Base-by-base conservation (phyloP, 768 basidiomycete species). In the Suillus occidentalis region DNA sequence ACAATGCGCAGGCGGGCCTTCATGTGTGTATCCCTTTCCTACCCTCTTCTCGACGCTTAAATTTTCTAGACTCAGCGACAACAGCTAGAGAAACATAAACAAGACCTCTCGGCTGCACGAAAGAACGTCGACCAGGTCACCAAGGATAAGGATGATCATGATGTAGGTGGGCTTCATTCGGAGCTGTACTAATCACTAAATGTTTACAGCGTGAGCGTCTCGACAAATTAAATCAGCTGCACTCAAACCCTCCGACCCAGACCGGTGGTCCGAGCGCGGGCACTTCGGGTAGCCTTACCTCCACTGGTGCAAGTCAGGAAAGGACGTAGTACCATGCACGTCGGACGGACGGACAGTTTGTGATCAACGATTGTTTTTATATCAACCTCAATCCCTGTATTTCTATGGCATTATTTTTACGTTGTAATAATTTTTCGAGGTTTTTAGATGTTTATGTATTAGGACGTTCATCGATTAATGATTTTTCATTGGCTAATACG, bases 1-100 rank as follows among this genome's bases (percentile, higher is more conserved):
- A 77, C 62, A 78, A 72, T 52, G 82, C 83, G 0, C 78, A 82
- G 67, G 78, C 81, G 43, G 78, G 82, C 36, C 73, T 82, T 22
- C 75, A 83, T 75, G 86, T 82, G 66, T 45, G 77, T 65, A 36
- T 61, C 3, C 20, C 22, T 39, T 18, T 6, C 40, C 7, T 53
- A 31, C 18, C 8, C 12, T 59, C 22, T 20, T 28, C 5, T 14
- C 20, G 18, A 60, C 4, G 28, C 56, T 63, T 1, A 4, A 5
- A 28, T 14, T 0, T 16, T 20, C 14, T 10, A 79, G 78, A 63
- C 71, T 39, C 74, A 73, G 56, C 68, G 70, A 45, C 70, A 73
- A 18, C 71, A 70, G 20, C 68, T 70, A 25, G 61, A 62, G 31
- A 71, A 64, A 56, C 36, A 71, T 6, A 73, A 63, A 28, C 65